These are phyloP conservation scores for Penicillium sclerotigenum DNA, from an alignment of 2,329 filamentous ascomycete genomes.

Conservation along the genomic window DNA sequence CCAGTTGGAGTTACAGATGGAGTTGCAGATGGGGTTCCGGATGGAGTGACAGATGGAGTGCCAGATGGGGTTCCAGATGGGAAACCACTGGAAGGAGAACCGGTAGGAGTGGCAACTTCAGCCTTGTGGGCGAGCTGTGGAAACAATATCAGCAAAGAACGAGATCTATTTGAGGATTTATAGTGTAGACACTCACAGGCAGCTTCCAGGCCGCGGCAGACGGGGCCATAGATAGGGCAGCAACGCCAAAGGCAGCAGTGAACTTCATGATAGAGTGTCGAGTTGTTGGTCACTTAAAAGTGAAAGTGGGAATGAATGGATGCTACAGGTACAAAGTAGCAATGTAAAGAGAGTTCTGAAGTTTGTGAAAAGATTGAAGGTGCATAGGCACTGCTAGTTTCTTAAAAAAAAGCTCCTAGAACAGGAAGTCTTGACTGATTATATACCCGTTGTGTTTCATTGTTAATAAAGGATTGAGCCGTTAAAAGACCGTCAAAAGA, in stretches of 20 bases:
- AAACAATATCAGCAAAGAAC: neutral
- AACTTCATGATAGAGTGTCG: slow-evolving; percentile 29
- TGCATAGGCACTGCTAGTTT: slow-evolving; percentile 30
- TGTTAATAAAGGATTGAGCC: neutral
- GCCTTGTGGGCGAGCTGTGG: slow-evolving; percentile 5
- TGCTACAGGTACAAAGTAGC: slow-evolving; percentile 8
- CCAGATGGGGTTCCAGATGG: neutral
- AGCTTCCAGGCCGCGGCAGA: slow-evolving; percentile 20
- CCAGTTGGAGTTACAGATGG: neutral
- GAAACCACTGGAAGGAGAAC: slow-evolving; percentile 1
- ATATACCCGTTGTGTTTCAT: slow-evolving; percentile 14
- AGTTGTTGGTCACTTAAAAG: neutral
- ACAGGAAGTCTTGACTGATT: slow-evolving; percentile 3
- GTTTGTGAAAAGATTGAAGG: slow-evolving; percentile 18
- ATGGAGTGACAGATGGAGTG: neutral
- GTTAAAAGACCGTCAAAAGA: neutral
- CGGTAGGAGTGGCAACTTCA: slow-evolving; percentile 9
- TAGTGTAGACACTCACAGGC: slow-evolving; percentile 8
- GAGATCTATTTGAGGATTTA: neutral
- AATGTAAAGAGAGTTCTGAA: slow-evolving; percentile 14
- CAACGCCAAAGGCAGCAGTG: slow-evolving; percentile 24
- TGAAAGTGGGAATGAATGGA: slow-evolving; percentile 13
- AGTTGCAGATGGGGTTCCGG: neutral
- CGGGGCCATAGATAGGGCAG: slow-evolving; percentile 23
- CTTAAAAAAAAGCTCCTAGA: slow-evolving; percentile 10